phyloP scores from a whole-genome alignment of 1,284 basidiomycete species.

The Pulveroboletus sp. region DNA sequence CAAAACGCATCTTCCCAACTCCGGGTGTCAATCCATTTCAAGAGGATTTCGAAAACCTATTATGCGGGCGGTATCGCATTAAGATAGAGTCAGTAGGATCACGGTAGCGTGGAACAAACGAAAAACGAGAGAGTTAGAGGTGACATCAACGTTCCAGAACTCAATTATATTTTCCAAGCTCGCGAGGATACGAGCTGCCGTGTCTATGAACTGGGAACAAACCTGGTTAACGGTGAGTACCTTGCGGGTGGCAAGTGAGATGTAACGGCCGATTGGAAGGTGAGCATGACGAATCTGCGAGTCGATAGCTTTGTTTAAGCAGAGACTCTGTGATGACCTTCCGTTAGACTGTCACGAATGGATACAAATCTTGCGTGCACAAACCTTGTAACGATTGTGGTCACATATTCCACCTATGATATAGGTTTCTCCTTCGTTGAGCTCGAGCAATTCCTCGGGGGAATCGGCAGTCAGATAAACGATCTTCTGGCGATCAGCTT shows the following conservation, averaged over 20 bases:
- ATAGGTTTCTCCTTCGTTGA: slow-evolving; percentile 86
- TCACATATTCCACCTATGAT: slow-evolving; percentile 97
- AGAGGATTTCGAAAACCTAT: slow-evolving; percentile 83
- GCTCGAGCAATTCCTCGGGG: slow-evolving; percentile 74
- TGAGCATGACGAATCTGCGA: slow-evolving; percentile 82
- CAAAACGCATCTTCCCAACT: slow-evolving; percentile 85
- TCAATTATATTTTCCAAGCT: not conserved
- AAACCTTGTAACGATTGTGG: slow-evolving; percentile 91
- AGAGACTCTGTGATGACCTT: slow-evolving; percentile 62
- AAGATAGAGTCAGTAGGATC: slow-evolving; percentile 2
- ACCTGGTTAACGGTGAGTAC: slow-evolving; percentile 95
- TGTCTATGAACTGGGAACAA: slow-evolving; percentile 12
- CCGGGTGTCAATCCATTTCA: slow-evolving; percentile 81
- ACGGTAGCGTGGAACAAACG: not conserved
- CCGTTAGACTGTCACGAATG: not conserved
- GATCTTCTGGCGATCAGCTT: slow-evolving; percentile 44
- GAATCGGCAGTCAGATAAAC: slow-evolving; percentile 97
- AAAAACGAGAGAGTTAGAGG: not conserved
- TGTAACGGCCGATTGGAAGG: slow-evolving; percentile 88
- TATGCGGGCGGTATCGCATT: slow-evolving; percentile 16
- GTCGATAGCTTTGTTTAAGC: slow-evolving; percentile 79
- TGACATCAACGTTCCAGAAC: not conserved
- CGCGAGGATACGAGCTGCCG: not conserved
- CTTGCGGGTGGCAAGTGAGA: slow-evolving; percentile 85
- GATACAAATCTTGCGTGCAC: slow-evolving; percentile 1